These are phyloP conservation scores for Raphidocelis subcapitata DNA, from an alignment of 139 green algal genomes.

Conservation along the genomic window DNA sequence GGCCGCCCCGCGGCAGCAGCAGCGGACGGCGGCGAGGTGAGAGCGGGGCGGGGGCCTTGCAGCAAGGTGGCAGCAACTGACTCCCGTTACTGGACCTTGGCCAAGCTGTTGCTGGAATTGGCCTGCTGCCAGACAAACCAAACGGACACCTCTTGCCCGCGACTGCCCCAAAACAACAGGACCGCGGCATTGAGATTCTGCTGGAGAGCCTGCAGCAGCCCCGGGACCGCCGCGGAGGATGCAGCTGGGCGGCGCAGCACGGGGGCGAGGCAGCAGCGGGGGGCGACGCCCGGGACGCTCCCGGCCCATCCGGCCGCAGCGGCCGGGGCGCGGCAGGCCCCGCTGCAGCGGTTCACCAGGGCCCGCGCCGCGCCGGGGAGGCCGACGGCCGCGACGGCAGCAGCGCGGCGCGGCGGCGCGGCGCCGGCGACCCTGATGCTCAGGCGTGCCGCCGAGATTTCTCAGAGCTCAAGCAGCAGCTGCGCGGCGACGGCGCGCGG, in stretches of 20 bases:
- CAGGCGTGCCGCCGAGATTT: background rate
- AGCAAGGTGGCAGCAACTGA: background rate
- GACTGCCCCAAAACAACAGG: no score
- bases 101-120: background rate
- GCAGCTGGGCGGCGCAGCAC: no score
- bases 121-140: no score
- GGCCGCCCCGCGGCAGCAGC: background rate
- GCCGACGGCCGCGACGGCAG: background rate
- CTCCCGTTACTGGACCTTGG: background rate
- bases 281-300: background rate
- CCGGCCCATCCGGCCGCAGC: background rate
- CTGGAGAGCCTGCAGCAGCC: no score
- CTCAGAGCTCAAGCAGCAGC: constrained; percentile 11
- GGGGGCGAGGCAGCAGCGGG: background rate
- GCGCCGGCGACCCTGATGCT: no score
- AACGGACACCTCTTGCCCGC: no score
- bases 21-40: background rate
- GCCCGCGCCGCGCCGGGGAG: background rate
- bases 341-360: no score
- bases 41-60: constrained; percentile 1
- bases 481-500: constrained; percentile 9
- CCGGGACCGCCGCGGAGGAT: no score
- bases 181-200: no score
- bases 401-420: no score
- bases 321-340: background rate